Conservation (phyloP, 345 rosid species). For the Bruguiera gymnorhiza region DNA sequence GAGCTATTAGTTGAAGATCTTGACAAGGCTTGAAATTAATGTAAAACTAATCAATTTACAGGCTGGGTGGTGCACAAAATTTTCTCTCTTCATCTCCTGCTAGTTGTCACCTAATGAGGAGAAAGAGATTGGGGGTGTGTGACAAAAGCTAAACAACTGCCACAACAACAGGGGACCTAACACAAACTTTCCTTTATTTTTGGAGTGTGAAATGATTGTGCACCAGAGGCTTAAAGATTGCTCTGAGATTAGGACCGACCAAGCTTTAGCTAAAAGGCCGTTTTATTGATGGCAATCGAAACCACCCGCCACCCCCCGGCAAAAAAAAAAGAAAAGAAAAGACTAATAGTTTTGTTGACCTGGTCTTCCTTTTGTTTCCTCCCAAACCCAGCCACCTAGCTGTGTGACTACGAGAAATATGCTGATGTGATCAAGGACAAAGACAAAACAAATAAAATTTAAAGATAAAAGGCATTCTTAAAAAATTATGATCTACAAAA, state of each 20-base stretch:
- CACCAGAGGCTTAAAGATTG: conserved; percentile 13
- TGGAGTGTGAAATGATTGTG: background rate
- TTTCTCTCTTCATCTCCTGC: conserved; percentile 11
- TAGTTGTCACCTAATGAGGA: conserved; percentile 12
- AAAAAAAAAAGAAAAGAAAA: no score
- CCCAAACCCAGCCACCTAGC: background rate
- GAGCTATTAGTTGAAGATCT: background rate
- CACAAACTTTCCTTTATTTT: conserved; percentile 10
- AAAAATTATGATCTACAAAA: no score
- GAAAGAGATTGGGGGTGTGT: conserved; percentile 22
- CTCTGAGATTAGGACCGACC: conserved; percentile 16
- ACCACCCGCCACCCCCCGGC: background rate
- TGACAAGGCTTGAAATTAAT: background rate
- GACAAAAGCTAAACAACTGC: conserved; percentile 16
- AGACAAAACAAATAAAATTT: no score
- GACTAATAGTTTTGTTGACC: conserved; percentile 22
- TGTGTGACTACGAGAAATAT: background rate
- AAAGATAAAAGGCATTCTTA: no score
- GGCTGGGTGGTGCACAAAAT: background rate
- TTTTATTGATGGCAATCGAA: background rate
- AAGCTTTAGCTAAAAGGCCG: conserved; percentile 13
- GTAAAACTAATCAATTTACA: background rate
- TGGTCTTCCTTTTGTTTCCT: conserved; percentile 19
- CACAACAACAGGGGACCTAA: conserved; percentile 7
- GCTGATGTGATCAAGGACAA: no score